These are phyloP conservation scores for Sorghum bicolor DNA, from an alignment of 176 grass and related monocot genomes.

Conservation along the genomic window Sorghum_bicolor_NCBIv3 NC_012872.2:61590001-61590500, in stretches of 20 bases:
- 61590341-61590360: constrained; percentile 78
- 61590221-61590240: neutral
- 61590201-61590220: neutral
- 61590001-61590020: constrained; percentile 6
- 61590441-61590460: neutral
- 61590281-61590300: constrained; percentile 44
- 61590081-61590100: constrained; percentile 86
- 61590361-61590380: constrained; percentile 87
- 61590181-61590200: neutral
- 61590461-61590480: no score
- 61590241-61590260: neutral
- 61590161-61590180: neutral
- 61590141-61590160: constrained; percentile 28
- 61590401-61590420: constrained; percentile 84
- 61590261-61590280: neutral
- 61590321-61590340: constrained; percentile 62
- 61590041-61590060: constrained; percentile 80
- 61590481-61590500: no score
- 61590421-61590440: constrained; percentile 52
- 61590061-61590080: constrained; percentile 86
- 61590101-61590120: constrained; percentile 84
- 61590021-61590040: neutral
- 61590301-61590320: constrained; percentile 81
- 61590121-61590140: constrained; percentile 89
- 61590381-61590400: constrained; percentile 80